A percentile compares a stretch with the other conserved stretches of the same genome.
These are phyloP conservation scores for Metschnikowia cubensis DNA, from an alignment of 805 yeast genomes.

Conservation along the genomic window DNA sequence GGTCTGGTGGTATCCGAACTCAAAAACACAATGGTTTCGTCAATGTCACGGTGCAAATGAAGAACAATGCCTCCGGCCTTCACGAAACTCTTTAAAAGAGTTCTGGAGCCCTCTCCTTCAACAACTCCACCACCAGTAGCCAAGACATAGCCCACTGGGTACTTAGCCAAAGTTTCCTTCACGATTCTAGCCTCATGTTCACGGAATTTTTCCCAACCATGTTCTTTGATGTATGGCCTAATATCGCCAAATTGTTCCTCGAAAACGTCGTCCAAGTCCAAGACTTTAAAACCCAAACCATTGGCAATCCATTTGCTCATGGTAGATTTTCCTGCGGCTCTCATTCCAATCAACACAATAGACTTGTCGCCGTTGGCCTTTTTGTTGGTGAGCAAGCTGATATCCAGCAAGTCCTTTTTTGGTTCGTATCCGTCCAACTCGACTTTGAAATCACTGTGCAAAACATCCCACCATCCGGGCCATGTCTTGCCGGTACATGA, in stretches of 20 bases:
- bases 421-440: conserved; percentile 67
- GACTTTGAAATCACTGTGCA: conserved; percentile 65
- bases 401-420: conserved; percentile 15
- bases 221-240: conserved; percentile 52
- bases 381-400: conserved; percentile 18
- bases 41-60: conserved; percentile 85
- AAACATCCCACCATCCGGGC: conserved; percentile 99
- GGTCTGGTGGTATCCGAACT: conserved; percentile 83
- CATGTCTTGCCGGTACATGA: conserved; percentile 95
- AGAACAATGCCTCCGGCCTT: conserved; percentile 71
- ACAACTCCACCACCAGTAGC: conserved; percentile 98
- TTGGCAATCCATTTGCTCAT: conserved; percentile 76
- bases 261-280: conserved; percentile 75
- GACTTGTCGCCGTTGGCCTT: conserved; percentile 45
- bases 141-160: conserved; percentile 54
- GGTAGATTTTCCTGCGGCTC: conserved; percentile 95
- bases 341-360: conserved; percentile 88
- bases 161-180: conserved; percentile 41
- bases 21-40: conserved; percentile 72
- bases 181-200: conserved; percentile 57
- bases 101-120: conserved; percentile 68
- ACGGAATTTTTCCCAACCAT: conserved; percentile 91
- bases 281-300: conserved; percentile 58
- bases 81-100: conserved; percentile 51
- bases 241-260: conserved; percentile 57